Conservation (phyloP, 495 filamentous ascomycete species). For the Parmelia sp. region DNA sequence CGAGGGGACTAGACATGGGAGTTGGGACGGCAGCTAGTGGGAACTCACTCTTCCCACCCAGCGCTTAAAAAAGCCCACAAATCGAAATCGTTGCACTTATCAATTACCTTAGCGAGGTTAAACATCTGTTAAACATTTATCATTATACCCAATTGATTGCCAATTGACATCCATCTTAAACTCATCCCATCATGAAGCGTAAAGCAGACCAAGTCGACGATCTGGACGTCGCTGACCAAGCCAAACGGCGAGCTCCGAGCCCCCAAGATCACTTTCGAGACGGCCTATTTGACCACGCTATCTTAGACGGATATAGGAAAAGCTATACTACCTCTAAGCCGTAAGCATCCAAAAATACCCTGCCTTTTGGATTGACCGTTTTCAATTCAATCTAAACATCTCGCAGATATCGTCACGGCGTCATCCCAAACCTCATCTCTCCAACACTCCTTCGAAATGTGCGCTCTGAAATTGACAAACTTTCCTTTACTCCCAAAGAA, state of each 20-base stretch:
- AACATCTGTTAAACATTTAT: too few species aligned
- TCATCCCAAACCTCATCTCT: conserved; percentile 74
- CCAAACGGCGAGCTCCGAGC: conserved; percentile 18
- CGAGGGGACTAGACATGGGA: too few species aligned
- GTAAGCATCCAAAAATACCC: too few species aligned
- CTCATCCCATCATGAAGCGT: conserved; percentile 14
- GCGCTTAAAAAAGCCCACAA: not conserved
- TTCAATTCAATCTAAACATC: too few species aligned
- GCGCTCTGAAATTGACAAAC: conserved; percentile 81
- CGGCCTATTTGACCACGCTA: conserved; percentile 67
- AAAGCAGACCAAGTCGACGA: conserved; percentile 12
- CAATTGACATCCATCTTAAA: not conserved
- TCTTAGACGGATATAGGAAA: conserved; percentile 60
- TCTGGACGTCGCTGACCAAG: conserved; percentile 5
- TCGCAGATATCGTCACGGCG: conserved; percentile 74
- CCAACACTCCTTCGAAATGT: conserved; percentile 76
- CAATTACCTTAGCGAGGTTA: too few species aligned
- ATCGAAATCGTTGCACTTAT: not conserved
- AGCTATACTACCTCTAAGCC: conserved; percentile 68
- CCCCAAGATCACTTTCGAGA: conserved; percentile 54
- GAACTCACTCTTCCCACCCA: conserved; percentile 9
- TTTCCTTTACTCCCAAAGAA: conserved; percentile 96
- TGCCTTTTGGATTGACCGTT: too few species aligned
- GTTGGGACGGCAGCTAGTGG: not conserved
- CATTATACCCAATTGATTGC: not conserved